Base-by-base conservation (phyloP, 75 land plant genomes). In the Pinus albicaulis region DNA sequence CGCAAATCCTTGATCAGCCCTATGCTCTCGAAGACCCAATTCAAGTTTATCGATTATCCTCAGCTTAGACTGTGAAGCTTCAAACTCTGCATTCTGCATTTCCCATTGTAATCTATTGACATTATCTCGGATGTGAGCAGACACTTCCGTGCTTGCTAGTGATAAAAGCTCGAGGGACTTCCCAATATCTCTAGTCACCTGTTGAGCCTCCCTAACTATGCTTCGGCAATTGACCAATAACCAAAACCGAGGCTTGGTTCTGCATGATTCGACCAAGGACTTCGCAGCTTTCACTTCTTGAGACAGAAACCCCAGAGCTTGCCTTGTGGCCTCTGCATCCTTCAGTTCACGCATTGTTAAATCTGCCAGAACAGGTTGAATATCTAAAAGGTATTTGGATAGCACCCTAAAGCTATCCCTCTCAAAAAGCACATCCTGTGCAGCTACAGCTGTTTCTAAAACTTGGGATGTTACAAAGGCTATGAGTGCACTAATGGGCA, bases 391-490 rank as follows among this genome's bases (percentile, higher is more conserved):
- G 56, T 84, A 81, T 44, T 79, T 77, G 20, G 89, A 82, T 25
- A 90, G 82, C 6, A 57, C 72, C 55, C 69, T 74, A 72, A 87
- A 90, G 80, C 85, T 85, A 24, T 87, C 92, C 61, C 85, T 90
- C 75, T 87, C 92, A 56, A 87, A 53, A 13, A 87, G 81, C 36
- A 90, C 85, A 85, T 90, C 87, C 28, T 84, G 82, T 41, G 92
- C 92, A 53, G 92, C 92, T 16, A 82, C 23, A 38, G 92, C 92
- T 36, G 86, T 85, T 59, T 82, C 84, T 1, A 90, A 55, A 15
- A 90, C 87, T 74, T 87, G 82, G 8, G 76, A 77, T 57, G 92
- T 85, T 44, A 90, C 44, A 16, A 87, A 25, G 17, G 92, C 74
- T 55, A 90, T 74, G 59, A 85, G 57, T 7, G 92, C 77, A 23